Evolutionary conservation across 23 red algal species (phyloP).

Genomic region (Gracilaria vermiculophylla): DNA sequence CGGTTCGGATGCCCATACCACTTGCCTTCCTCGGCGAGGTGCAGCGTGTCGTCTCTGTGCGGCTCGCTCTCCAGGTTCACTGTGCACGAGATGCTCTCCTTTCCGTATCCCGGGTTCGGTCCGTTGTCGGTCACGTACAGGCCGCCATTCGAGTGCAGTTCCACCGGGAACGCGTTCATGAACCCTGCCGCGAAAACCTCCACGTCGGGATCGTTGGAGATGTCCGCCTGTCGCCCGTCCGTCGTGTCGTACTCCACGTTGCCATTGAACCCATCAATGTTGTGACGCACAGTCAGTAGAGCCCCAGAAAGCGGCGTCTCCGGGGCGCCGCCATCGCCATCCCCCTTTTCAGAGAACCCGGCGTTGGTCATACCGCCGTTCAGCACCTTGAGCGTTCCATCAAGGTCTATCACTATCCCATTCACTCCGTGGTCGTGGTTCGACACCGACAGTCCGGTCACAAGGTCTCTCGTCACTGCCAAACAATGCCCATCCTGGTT

Average conservation of each 20-base stretch:
- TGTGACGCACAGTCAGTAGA: conserved; percentile 32
- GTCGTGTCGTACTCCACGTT: conserved; percentile 36
- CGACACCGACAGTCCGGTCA: conserved; percentile 54
- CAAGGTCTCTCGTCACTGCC: conserved; percentile 38
- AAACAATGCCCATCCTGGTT: conserved; percentile 57
- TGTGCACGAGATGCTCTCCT: conserved; percentile 31
- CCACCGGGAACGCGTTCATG: conserved; percentile 51
- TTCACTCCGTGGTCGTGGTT: conserved; percentile 75
- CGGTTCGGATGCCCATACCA: conserved; percentile 74
- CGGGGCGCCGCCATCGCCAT: conserved; percentile 47
- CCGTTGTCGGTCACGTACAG: conserved; percentile 68
- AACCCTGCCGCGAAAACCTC: conserved; percentile 53
- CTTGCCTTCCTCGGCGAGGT: neutral
- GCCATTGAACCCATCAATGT: conserved; percentile 51
- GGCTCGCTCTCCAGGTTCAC: conserved; percentile 34
- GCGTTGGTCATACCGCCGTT: conserved; percentile 70
- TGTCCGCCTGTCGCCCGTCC: conserved; percentile 19
- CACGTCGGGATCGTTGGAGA: conserved; percentile 37
- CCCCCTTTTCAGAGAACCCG: conserved; percentile 48
- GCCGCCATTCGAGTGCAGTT: conserved; percentile 24
- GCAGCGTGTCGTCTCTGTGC: conserved; percentile 27
- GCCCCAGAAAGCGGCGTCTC: conserved; percentile 53
- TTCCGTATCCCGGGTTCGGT: conserved; percentile 67
- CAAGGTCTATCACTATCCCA: conserved; percentile 41
- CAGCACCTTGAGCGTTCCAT: conserved; percentile 56